Base-by-base conservation (phyloP, 1,284 basidiomycete species). In the Heliocybe sulcata region DNA sequence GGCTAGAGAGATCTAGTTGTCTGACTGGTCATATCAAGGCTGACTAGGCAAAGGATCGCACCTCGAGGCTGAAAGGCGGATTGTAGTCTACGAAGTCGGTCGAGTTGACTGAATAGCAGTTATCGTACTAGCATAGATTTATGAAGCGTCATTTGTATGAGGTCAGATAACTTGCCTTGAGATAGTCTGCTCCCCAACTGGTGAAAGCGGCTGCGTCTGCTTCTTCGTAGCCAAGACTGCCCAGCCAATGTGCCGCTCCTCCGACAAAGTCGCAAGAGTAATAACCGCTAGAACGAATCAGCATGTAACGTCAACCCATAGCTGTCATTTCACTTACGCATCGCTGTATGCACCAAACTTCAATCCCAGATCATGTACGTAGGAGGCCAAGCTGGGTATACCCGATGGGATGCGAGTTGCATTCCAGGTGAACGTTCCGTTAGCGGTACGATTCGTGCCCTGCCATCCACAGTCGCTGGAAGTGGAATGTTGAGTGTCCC, bases 101-200 rank as follows among this genome's bases (percentile, higher is more conserved):
- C n/a, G 62, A 48, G 59, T 64, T 74, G 22, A 75, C 73, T 48
- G 76, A 69, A 61, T 72, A 78, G 56, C 76, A 77, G 55, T 78
- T 77, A 56, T 78, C 76, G 54, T 77, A 76, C 69, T 73, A 14
- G 23, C 16, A 6, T 20, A 6, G 8, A 16, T 4, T 38, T 26
- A 26, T 23, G 49, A 47, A 22, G 26, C 57, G 25, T 56, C 29
- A 25, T n/a, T n/a, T 35, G 58, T 56, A 59, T 42, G 55, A 53
- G 35, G 48, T n/a, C n/a, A 52, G 19, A 9, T n/a, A 26, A 47
- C 56, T 48, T 31, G 68, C 73, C 63, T 79, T 78, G 52, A 78
- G 65, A 64, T 76, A 77, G 60, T 78, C 77, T 23, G 73, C 75
- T 45, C 76, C 76, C 77, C 77, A 78, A 9, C 65, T 66, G 4